Evolutionary conservation across 345 rosid species (phyloP).

Genomic region (Lagerstroemia speciosa): DNA sequence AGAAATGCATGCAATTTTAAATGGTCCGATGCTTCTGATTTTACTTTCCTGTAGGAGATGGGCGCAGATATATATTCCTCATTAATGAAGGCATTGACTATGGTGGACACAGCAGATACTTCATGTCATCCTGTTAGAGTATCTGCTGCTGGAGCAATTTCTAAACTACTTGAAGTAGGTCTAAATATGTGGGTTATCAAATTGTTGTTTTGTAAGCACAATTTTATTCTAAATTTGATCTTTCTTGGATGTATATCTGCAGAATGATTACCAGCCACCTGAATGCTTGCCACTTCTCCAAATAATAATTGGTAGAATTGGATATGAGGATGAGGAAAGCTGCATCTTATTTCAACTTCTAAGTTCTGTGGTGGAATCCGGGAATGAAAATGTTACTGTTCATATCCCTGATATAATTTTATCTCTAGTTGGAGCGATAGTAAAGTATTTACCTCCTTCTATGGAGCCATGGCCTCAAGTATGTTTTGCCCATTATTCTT

Average conservation of each 20-base stretch:
- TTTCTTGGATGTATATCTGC: slow-evolving; percentile 17
- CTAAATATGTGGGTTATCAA: slow-evolving; percentile 6
- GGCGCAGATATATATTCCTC: slow-evolving; percentile 57
- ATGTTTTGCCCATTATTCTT: slow-evolving; percentile 19
- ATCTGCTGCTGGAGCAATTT: slow-evolving; percentile 72
- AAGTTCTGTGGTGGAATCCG: slow-evolving; percentile 54
- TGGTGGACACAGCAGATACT: slow-evolving; percentile 40
- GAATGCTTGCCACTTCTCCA: slow-evolving; percentile 76
- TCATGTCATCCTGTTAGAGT: slow-evolving; percentile 74
- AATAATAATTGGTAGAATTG: slow-evolving; percentile 56
- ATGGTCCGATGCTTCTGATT: background rate
- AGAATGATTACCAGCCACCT: slow-evolving; percentile 75
- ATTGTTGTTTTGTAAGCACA: background rate
- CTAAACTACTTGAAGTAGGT: slow-evolving; percentile 63
- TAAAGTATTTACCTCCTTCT: slow-evolving; percentile 36
- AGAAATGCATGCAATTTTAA: background rate
- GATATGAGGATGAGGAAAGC: slow-evolving; percentile 58
- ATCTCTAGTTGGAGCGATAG: slow-evolving; percentile 41
- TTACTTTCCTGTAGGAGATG: slow-evolving; percentile 44
- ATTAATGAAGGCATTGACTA: slow-evolving; percentile 62
- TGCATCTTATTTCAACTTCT: slow-evolving; percentile 61
- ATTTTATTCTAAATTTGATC: background rate
- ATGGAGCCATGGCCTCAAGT: slow-evolving; percentile 69
- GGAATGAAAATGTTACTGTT: slow-evolving; percentile 38
- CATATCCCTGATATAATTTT: slow-evolving; percentile 64